Evolutionary conservation across 75 land plant genomes (phyloP), one percentile per base, ranked within the genome.

Genomic region (Cupressus sempervirens): DNA sequence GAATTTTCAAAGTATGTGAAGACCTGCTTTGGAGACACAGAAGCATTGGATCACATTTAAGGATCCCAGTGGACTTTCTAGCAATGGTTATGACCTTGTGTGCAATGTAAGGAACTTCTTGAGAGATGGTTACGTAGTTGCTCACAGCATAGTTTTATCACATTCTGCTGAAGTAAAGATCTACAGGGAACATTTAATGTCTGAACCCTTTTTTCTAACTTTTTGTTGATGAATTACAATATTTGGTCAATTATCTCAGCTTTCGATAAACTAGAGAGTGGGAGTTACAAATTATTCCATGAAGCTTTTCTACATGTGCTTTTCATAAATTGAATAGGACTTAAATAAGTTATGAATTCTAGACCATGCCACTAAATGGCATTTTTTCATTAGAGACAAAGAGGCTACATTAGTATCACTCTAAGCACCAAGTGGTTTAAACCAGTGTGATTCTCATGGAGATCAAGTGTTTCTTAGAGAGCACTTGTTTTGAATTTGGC

Each of bases 41-140:
- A 94, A 94, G 74, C 79, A 93, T 67, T 94, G 96, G 96, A 93
- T 94, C 84, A 94, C 96, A 29, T 93, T 94, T 82, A 94, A 94
- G 50, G 96, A 94, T 82, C n/a, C n/a, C n/a, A n/a, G n/a, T n/a
- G n/a, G n/a, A n/a, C n/a, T n/a, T n/a, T n/a, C n/a, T n/a, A n/a
- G n/a, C n/a, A n/a, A n/a, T n/a, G n/a, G n/a, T n/a, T n/a, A n/a
- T n/a, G n/a, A n/a, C n/a, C n/a, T n/a, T n/a, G n/a, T n/a, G n/a
- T n/a, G n/a, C n/a, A 87, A 77, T 73, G 53, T 45, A 23, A 93
- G 94, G 38, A 86, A 94, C 54, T 94, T 95, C 18, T 83, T 89
- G 34, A 81, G 81, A 26, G 96, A 94, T n/a, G n/a, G 76, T 92
- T n/a, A n/a, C 96, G 18, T 94, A 94, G 95, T 89, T 36, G 92